Percentiles rank a stretch among this genome's conserved stretches.
phyloP scores from a whole-genome alignment of 805 yeast genomes.

The Suhomyces prunicola region DNA sequence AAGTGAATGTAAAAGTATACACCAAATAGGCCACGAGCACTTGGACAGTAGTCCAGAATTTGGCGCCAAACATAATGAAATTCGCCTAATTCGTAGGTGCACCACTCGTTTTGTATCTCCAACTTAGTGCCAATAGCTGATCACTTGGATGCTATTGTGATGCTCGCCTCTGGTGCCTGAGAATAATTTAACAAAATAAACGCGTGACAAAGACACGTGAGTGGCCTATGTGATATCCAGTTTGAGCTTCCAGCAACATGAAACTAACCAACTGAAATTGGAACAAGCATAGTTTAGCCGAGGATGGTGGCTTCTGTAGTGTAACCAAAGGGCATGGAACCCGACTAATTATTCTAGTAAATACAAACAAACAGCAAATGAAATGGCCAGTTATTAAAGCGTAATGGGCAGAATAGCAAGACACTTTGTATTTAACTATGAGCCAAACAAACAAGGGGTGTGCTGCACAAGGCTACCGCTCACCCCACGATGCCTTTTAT shows the following conservation, averaged over 20 bases:
- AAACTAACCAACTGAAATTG: not conserved
- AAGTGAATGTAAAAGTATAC: slow-evolving; percentile 2
- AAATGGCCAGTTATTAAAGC: not conserved
- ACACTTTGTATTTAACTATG: not conserved
- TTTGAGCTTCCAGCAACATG: not conserved
- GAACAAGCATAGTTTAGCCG: not conserved
- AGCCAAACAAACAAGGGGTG: not conserved
- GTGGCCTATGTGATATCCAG: not conserved
- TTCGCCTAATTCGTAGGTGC: not conserved
- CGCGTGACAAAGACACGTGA: not conserved
- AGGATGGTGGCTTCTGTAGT: not conserved
- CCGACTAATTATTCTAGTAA: not conserved
- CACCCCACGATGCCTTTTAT: not conserved
- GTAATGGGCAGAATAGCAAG: not conserved
- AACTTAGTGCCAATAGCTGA: not conserved
- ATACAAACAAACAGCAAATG: not conserved
- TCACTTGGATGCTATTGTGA: not conserved
- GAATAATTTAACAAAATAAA: not conserved
- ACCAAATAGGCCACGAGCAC: slow-evolving; percentile 4
- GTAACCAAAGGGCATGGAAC: not conserved
- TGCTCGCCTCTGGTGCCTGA: not conserved
- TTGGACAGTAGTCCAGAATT: not conserved
- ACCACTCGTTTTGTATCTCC: not conserved
- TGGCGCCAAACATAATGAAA: slow-evolving; percentile 1
- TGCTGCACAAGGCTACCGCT: not conserved